A percentile compares a stretch with the other conserved stretches of the same genome.
Evolutionary conservation across 1,284 basidiomycete species (phyloP).

Genomic region (Porphyrellus sp.): DNA sequence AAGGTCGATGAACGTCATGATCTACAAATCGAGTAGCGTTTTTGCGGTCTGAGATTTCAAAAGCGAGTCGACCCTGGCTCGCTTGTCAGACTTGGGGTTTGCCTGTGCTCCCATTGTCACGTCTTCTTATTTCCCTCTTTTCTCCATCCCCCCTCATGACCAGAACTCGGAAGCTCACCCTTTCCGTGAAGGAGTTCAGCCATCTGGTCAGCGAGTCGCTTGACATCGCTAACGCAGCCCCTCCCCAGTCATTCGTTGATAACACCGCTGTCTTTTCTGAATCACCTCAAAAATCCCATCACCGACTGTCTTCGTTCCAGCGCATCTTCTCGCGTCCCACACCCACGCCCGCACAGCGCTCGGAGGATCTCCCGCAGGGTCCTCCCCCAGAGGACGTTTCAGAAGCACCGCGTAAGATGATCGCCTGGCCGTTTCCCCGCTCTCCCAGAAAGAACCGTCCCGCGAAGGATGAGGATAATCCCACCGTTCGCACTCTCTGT

Average conservation of each 20-base stretch:
- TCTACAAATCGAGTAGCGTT: conserved; percentile 14
- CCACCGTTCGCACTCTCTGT: conserved; percentile 6
- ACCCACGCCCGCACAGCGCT: conserved; percentile 7
- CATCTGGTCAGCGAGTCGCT: conserved; percentile 36
- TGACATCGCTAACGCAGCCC: conserved; percentile 16
- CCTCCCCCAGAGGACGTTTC: conserved; percentile 13
- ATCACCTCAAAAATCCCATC: conserved; percentile 14
- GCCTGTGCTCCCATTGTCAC: conserved; percentile 2
- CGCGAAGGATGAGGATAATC: conserved; percentile 4
- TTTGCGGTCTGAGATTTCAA: not conserved
- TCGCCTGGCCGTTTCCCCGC: conserved; percentile 33
- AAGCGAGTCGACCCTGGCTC: conserved; percentile 21
- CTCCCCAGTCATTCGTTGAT: conserved; percentile 26
- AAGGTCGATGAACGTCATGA: conserved; percentile 7
- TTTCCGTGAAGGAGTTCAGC: conserved; percentile 35
- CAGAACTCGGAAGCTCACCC: conserved; percentile 29
- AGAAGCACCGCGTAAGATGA: conserved; percentile 27
- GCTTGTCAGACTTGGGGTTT: conserved; percentile 1
- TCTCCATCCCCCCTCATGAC: conserved; percentile 23
- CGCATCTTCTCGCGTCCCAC: conserved; percentile 33
- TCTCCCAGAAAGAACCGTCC: conserved; percentile 24
- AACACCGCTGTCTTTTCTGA: conserved; percentile 23
- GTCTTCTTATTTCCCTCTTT: not conserved
- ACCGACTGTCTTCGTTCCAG: conserved; percentile 25
- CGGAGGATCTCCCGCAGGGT: conserved; percentile 9